A percentile compares a stretch with the other conserved stretches of the same genome.
Conservation (phyloP, 345 rosid genomes). For the Ceriops decandra region DNA sequence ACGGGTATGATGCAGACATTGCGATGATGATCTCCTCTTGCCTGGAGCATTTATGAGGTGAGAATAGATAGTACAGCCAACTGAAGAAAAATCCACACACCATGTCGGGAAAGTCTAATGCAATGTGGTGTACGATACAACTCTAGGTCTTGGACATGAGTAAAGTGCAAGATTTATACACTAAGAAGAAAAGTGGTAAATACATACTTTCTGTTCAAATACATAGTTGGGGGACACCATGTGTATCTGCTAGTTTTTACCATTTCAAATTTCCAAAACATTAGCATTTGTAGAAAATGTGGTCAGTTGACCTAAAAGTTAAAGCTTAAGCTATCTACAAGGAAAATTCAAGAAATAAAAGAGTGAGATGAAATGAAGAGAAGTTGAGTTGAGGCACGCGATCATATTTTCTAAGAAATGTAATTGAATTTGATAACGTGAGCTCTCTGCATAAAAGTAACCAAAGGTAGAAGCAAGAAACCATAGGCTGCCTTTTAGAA, state of each 20-base stretch:
- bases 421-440: not conserved
- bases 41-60: constrained; percentile 38
- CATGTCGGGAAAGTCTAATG: not conserved
- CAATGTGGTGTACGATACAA: not conserved
- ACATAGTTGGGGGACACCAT: not conserved
- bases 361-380: not conserved
- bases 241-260: not conserved
- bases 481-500: too few relatives aligned
- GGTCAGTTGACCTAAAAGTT: not conserved
- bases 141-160: not conserved
- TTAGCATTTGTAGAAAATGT: not conserved
- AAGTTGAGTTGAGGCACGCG: not conserved
- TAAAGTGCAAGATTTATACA: not conserved
- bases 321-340: too few relatives aligned
- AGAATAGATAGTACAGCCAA: not conserved
- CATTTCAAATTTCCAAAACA: not conserved
- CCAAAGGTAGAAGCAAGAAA: not conserved
- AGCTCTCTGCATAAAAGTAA: not conserved
- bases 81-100: not conserved
- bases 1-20: constrained; percentile 97
- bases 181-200: not conserved
- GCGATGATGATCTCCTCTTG: constrained; percentile 95
- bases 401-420: not conserved
- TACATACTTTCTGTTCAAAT: not conserved
- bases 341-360: not conserved